These are phyloP conservation scores for Baorangia bicolor DNA, from an alignment of 768 basidiomycete genomes.

Conservation along the genomic window DNA sequence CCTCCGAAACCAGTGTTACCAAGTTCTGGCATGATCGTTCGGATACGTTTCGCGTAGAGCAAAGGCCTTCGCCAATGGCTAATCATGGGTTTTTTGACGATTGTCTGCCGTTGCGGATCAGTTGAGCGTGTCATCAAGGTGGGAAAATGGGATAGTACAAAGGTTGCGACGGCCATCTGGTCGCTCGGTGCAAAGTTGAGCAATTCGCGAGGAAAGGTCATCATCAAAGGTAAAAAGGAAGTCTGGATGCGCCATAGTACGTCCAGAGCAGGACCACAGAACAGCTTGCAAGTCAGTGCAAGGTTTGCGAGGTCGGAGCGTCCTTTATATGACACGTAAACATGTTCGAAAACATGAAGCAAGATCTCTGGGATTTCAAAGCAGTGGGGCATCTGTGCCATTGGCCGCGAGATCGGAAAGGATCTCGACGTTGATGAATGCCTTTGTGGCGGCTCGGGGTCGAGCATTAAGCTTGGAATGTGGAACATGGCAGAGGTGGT, in stretches of 20 bases:
- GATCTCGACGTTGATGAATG: not conserved
- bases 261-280: conserved; percentile 21
- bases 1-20: conserved; percentile 8
- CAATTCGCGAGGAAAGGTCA: conserved; percentile 17
- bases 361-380: conserved; percentile 21
- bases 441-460: not conserved
- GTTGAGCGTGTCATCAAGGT: not conserved
- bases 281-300: conserved; percentile 16
- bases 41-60: conserved; percentile 20
- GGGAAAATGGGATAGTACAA: conserved; percentile 5
- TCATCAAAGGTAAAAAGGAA: conserved; percentile 16
- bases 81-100: conserved; percentile 10
- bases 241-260: conserved; percentile 22
- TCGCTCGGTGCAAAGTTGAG: conserved; percentile 16
- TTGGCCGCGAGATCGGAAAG: not conserved
- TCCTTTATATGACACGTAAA: conserved; percentile 6
- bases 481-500: not conserved
- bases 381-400: conserved; percentile 2
- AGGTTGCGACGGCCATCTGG: conserved; percentile 13
- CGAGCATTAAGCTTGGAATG: not conserved
- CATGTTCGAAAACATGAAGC: conserved; percentile 15
- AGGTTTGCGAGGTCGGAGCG: conserved; percentile 14
- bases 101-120: conserved; percentile 3
- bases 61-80: conserved; percentile 22
- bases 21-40: conserved; percentile 8